phyloP scores from a whole-genome alignment of 495 filamentous ascomycete genomes.

The Evernia prunastri region DNA sequence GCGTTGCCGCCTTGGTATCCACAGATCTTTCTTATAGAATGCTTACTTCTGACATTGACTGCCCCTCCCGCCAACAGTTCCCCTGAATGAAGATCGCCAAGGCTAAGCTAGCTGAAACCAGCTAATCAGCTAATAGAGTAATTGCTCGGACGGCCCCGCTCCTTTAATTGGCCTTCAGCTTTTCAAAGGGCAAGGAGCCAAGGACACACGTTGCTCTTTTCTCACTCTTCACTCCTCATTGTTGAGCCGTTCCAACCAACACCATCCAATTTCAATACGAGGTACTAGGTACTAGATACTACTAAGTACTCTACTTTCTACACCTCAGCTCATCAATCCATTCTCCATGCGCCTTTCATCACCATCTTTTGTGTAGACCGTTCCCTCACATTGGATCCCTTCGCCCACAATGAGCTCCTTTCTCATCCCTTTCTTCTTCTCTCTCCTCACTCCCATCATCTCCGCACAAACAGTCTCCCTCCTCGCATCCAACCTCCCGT shows the following conservation, averaged over 20 bases:
- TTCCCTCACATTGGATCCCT: background rate
- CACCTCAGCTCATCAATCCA: background rate
- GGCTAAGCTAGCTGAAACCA: constrained; percentile 2
- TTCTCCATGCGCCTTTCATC: background rate
- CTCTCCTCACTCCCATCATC: constrained; percentile 36
- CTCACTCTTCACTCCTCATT: background rate
- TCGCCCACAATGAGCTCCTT: constrained; percentile 21
- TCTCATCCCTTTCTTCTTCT: constrained; percentile 23
- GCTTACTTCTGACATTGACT: too few relatives aligned
- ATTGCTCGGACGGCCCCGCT: background rate
- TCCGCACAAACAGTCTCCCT: constrained; percentile 31
- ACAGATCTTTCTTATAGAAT: too few relatives aligned
- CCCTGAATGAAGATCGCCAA: background rate
- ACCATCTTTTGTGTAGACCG: background rate
- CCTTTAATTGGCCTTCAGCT: background rate
- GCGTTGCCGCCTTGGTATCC: too few relatives aligned
- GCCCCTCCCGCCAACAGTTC: background rate
- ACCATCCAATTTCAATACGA: constrained; percentile 2
- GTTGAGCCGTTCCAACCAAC: constrained; percentile 4
- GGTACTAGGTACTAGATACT: too few relatives aligned
- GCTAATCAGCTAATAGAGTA: too few relatives aligned
- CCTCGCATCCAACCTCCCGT: constrained; percentile 39
- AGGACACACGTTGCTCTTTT: background rate
- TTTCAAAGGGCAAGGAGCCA: too few relatives aligned
- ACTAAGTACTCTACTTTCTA: background rate